Evolutionary conservation across 345 rosid species (phyloP), one percentile per base, ranked within the genome.

Genomic region (Trapa incisa): DNA sequence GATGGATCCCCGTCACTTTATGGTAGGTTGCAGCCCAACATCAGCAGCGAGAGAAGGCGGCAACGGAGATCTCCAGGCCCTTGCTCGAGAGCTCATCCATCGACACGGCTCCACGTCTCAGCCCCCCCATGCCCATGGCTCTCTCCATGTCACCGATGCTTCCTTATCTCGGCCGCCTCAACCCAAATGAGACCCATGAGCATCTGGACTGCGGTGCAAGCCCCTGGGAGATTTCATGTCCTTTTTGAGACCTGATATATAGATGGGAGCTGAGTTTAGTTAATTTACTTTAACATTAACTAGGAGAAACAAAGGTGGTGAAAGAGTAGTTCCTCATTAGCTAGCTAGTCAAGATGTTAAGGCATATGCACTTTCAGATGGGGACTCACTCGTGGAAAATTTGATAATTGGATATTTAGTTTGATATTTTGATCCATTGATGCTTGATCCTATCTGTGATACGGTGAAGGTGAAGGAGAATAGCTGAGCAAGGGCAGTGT

Each of bases 51-150:
- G 67, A 2, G 71, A 76, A 2, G 71, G 77, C 5, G 76, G 86
- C 48, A 86, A 84, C 17, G 93, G 29, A 22, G 29, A 92, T 65
- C 96, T 88, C 42, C 91, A 92, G 63, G 87, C 94, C 3, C 75
- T 89, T 81, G 96, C 94, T 4, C 79, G 86, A 47, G 97, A 93
- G 64, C 89, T 89, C 47, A 80, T 88, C 9, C 83, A 83, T 16
- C 77, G 97, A 68, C 86, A 82, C 62, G 89, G 85, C 16, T 84
- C 96, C 67, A 85, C 85, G 1, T 79, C 63, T 1, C 63, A 32
- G 38, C 38, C 14, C 33, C 63, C 63, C 1, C 63, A 32, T 15
- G 15, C 14, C 33, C 63, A 58, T 32, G 63, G 63, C 38, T 58
- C 84, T 1, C 84, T 72, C 0, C 85, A 82, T 13, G 67, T 84